Conservation (phyloP, 106 monocot genomes). For the Dendrobium chrysotoxum region DNA sequence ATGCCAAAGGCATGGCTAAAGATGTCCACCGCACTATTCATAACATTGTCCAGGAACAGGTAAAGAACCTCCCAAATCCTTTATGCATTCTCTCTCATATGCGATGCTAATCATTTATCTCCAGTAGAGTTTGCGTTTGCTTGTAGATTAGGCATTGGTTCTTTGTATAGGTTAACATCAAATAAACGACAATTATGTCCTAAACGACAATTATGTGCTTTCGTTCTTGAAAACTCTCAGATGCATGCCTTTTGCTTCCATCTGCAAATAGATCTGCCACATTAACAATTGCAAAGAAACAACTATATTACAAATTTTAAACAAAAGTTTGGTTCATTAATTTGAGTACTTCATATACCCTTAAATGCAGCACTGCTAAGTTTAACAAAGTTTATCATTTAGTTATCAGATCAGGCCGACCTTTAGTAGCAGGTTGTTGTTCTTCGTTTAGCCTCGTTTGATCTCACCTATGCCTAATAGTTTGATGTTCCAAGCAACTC, state of each 20-base stretch:
- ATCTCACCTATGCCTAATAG: too few relatives aligned
- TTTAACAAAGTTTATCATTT: too few relatives aligned
- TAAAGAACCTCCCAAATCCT: background rate
- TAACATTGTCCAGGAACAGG: slow-evolving; percentile 57
- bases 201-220: background rate
- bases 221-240: background rate
- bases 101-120: background rate
- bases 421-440: too few relatives aligned
- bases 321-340: too few relatives aligned
- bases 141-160: background rate
- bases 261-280: background rate
- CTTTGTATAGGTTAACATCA: background rate
- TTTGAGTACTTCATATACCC: too few relatives aligned
- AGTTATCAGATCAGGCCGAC: too few relatives aligned
- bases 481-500: too few relatives aligned
- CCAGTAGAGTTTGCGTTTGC: background rate
- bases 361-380: too few relatives aligned
- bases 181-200: too few relatives aligned
- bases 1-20: slow-evolving; percentile 87
- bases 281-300: too few relatives aligned
- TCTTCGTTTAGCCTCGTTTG: too few relatives aligned
- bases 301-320: too few relatives aligned
- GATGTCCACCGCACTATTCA: slow-evolving; percentile 69
- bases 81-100: background rate
- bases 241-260: background rate